These are phyloP conservation scores for Pueraria montana DNA, from an alignment of 306 rosid genomes.

Conservation along the genomic window DNA sequence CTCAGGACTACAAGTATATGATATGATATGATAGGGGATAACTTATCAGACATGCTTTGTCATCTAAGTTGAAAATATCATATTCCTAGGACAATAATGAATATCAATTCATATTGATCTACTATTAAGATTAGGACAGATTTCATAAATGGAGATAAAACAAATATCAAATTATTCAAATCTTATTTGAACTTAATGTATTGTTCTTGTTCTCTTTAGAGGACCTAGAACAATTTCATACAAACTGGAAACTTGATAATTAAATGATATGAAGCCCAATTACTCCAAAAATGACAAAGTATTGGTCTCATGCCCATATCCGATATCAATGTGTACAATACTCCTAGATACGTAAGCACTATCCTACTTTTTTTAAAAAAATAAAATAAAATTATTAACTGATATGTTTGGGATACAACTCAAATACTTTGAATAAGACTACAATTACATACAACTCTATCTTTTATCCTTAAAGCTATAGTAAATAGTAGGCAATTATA, in stretches of 20 bases:
- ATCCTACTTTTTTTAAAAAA: too few species aligned
- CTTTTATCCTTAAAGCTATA: neutral
- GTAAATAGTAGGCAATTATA: neutral
- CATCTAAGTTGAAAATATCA: slow-evolving; percentile 20
- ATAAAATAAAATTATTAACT: too few species aligned
- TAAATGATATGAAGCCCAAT: neutral
- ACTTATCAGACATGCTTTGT: neutral
- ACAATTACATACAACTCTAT: neutral
- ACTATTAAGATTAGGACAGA: neutral
- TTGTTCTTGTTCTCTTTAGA: neutral
- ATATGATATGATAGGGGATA: slow-evolving; percentile 3
- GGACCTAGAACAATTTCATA: slow-evolving; percentile 17
- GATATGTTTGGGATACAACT: neutral
- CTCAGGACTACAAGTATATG: slow-evolving; percentile 10
- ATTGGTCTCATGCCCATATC: neutral
- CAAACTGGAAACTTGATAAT: slow-evolving; percentile 2
- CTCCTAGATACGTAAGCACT: neutral
- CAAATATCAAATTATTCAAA: neutral
- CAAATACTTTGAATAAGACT: neutral
- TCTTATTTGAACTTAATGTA: neutral
- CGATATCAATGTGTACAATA: neutral
- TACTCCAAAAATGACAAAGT: neutral
- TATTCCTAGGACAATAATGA: slow-evolving; percentile 2
- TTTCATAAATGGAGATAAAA: slow-evolving; percentile 1
- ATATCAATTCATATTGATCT: slow-evolving; percentile 4